Base-by-base conservation (phyloP, 495 filamentous ascomycete genomes). In the Geopyxis carbonaria region DNA sequence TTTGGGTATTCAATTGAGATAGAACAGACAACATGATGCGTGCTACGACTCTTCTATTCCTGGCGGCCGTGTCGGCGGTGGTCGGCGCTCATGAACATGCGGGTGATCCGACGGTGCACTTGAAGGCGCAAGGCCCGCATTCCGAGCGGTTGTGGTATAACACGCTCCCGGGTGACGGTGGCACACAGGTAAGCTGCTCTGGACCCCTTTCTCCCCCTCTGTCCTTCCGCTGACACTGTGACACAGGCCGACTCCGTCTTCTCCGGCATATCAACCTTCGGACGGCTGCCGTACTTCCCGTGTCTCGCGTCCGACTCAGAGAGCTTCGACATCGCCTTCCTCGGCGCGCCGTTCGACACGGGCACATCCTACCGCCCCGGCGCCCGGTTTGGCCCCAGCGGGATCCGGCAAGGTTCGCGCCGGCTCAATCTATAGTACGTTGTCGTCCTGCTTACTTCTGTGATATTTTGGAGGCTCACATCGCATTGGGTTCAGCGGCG, bases 331-430 rank as follows among this genome's bases (percentile, higher is more conserved):
- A 86, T 89, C 57, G 82, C 81, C 19, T 80, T 91, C 56, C 51
- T 91, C 20, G 51, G 48, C 19, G 67, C 67, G 6, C 67, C 67
- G 5, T 68, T 68, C 40, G 67, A 70, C 37, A 70, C 66, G 5
- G 77, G 77, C 3, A 80, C 76, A 13, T 78, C 75, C 0, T 83
- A 83, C 58, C 63, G 83, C 44, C 82, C 83, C 4, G 83, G 83
- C 34, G 82, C 81, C 23, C 69, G 83, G 22, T 92, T 85, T 47
- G 83, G 83, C 1, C 83, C 83, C 8, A 73, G 67, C 34, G 79
- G 77, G 19, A 89, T 89, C 50, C 68, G 83, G 56, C 72, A 83
- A 67, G 80, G 80, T 61, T 77, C 73, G 28, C 49, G 57, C 28
- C 50, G 61, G 10, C 41, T 62, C 39, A 62, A 62, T 48, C 52